A percentile compares a stretch with the other conserved stretches of the same genome.
These are phyloP conservation scores for Trypanosomatidae sp. DNA, from an alignment of 208 protist species.

Conservation along the genomic window DNA sequence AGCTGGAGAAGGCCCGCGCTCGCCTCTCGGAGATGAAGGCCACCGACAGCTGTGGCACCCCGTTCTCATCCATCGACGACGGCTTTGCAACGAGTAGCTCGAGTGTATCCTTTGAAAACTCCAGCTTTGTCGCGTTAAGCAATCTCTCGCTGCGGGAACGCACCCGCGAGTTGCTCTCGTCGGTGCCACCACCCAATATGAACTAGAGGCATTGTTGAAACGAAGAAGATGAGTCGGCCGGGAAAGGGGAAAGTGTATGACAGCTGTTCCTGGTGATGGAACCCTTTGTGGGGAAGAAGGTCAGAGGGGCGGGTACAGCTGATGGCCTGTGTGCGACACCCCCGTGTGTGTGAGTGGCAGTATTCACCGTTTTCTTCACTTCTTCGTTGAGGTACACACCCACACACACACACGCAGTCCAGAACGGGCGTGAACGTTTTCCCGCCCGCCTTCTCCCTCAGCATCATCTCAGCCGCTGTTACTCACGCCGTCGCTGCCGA, in stretches of 20 bases:
- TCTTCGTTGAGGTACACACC: background rate
- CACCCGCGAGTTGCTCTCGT: constrained; percentile 30
- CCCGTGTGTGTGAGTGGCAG: background rate
- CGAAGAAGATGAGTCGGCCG: too few species aligned
- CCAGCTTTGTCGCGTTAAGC: constrained; percentile 7
- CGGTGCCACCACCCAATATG: constrained; percentile 13
- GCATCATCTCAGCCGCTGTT: too few species aligned
- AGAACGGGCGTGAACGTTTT: background rate
- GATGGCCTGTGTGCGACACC: background rate
- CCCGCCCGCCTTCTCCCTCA: background rate
- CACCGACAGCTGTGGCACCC: background rate
- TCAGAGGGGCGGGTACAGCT: background rate
- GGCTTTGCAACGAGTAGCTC: constrained; percentile 1
- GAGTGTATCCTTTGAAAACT: constrained; percentile 9
- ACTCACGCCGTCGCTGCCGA: too few species aligned
- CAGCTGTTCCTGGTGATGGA: background rate
- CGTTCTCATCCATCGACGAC: constrained; percentile 15
- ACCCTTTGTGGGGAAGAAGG: background rate
- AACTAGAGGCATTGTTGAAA: constrained; percentile 1
- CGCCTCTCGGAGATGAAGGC: constrained; percentile 36
- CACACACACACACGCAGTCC: background rate
- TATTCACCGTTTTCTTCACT: background rate
- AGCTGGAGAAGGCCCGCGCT: constrained; percentile 46
- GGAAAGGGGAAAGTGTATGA: background rate
- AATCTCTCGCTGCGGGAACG: constrained; percentile 28